These are phyloP conservation scores for Canavalia ensiformis DNA, from an alignment of 306 rosid species.

Conservation along the genomic window DNA sequence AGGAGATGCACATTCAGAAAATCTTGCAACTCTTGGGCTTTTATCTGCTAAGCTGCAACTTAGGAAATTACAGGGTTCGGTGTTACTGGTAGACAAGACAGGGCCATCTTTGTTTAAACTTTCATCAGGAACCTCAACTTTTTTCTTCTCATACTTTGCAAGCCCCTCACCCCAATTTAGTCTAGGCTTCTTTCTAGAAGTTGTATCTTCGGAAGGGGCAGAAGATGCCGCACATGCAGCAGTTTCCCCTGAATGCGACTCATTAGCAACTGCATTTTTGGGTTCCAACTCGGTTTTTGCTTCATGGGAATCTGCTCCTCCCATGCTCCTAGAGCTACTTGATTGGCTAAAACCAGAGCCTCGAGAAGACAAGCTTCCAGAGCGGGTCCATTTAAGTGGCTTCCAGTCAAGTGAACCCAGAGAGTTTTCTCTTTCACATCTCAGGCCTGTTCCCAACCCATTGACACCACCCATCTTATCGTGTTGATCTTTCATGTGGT, in stretches of 20 bases:
- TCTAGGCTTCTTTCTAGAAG: conserved; percentile 90
- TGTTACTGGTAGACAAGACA: conserved; percentile 54
- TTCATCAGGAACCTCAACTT: conserved; percentile 84
- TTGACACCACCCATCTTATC: conserved; percentile 70
- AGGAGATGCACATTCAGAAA: conserved; percentile 89
- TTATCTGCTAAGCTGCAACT: conserved; percentile 70
- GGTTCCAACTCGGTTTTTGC: conserved; percentile 64
- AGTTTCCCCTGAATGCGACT: conserved; percentile 78
- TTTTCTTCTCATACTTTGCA: conserved; percentile 96
- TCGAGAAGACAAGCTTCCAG: conserved; percentile 89
- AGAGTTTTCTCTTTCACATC: conserved; percentile 71
- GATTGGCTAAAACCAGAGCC: conserved; percentile 91
- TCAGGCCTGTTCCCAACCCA: conserved; percentile 68
- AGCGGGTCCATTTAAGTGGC: conserved; percentile 91
- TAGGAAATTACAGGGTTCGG: conserved; percentile 59
- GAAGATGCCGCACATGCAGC: conserved; percentile 78
- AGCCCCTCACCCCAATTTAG: conserved; percentile 98
- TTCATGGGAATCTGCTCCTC: conserved; percentile 72
- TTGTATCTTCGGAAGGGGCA: conserved; percentile 72
- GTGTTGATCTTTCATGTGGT: conserved; percentile 72
- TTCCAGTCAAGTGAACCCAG: conserved; percentile 82
- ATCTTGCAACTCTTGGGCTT: conserved; percentile 69
- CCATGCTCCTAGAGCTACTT: conserved; percentile 75
- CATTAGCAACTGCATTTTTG: conserved; percentile 63
- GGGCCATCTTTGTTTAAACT: conserved; percentile 64